Evolutionary conservation across 2,329 filamentous ascomycete species (phyloP).

Genomic region (Amauroascus niger): DNA sequence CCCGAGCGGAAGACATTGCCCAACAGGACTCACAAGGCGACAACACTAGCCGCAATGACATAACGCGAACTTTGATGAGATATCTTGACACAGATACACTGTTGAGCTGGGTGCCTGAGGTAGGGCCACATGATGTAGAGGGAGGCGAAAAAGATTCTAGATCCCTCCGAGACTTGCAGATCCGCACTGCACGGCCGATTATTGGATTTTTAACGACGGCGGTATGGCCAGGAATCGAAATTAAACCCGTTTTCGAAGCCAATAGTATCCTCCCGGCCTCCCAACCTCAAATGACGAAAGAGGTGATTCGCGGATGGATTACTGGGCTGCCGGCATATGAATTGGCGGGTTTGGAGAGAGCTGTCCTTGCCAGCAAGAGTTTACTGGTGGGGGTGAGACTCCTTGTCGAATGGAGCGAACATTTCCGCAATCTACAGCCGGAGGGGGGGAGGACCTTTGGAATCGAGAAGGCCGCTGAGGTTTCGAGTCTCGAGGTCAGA

Average conservation of each 20-base stretch:
- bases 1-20: slow-evolving; percentile 72
- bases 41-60: slow-evolving; percentile 48
- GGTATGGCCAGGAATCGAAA: slow-evolving; percentile 75
- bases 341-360: slow-evolving; percentile 76
- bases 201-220: slow-evolving; percentile 59
- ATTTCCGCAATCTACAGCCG: slow-evolving; percentile 47
- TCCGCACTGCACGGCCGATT: slow-evolving; percentile 57
- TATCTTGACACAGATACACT: slow-evolving; percentile 90
- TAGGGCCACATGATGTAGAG: slow-evolving; percentile 41
- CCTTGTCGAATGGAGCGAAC: slow-evolving; percentile 78
- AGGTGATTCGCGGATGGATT: slow-evolving; percentile 71
- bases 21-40: slow-evolving; percentile 52
- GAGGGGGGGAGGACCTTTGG: slow-evolving; percentile 49
- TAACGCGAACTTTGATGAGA: slow-evolving; percentile 61
- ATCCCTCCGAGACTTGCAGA: slow-evolving; percentile 63
- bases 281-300: slow-evolving; percentile 64
- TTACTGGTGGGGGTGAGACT: slow-evolving; percentile 66
- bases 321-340: slow-evolving; percentile 63
- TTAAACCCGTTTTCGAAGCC: slow-evolving; percentile 70
- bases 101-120: slow-evolving; percentile 72
- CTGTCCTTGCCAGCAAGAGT: slow-evolving; percentile 76
- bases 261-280: slow-evolving; percentile 64
- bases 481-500: slow-evolving; percentile 70
- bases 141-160: slow-evolving; percentile 25
- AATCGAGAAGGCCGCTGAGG: slow-evolving; percentile 69